Conservation (phyloP, 805 yeast species). For the Kregervanrija fluxuum region DNA sequence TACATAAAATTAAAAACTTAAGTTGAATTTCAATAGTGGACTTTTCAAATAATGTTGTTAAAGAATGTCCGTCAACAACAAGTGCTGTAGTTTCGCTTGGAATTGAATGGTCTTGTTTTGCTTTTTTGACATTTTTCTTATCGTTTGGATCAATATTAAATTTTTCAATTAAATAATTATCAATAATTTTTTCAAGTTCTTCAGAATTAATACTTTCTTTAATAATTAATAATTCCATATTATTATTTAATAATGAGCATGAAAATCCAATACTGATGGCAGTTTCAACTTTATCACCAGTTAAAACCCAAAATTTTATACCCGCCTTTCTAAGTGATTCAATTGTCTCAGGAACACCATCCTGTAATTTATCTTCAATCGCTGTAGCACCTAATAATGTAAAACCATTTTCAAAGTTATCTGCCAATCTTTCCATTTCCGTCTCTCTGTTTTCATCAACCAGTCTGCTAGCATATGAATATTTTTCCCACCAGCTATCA, state of each 20-base stretch:
- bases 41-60: conserved; percentile 25
- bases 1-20: conserved; percentile 63
- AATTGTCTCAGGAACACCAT: conserved; percentile 72
- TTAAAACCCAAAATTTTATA: conserved; percentile 74
- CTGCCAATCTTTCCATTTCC: conserved; percentile 44
- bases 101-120: conserved; percentile 56
- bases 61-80: conserved; percentile 65
- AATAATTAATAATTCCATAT: conserved; percentile 64
- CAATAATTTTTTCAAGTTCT: conserved; percentile 12
- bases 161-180: conserved; percentile 15
- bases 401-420: conserved; percentile 52
- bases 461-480: conserved; percentile 49
- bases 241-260: conserved; percentile 60
- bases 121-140: conserved; percentile 37
- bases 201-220: conserved; percentile 22
- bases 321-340: conserved; percentile 63
- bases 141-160: conserved; percentile 4
- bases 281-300: conserved; percentile 79
- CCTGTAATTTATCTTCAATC: conserved; percentile 72
- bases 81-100: conserved; percentile 54
- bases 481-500: conserved; percentile 47
- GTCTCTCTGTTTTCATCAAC: conserved; percentile 54
- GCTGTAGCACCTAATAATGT: conserved; percentile 71
- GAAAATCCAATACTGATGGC: conserved; percentile 80
- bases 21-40: conserved; percentile 27